A percentile compares a stretch with the other conserved stretches of the same genome.
Evolutionary conservation across 2,329 filamentous ascomycete species (phyloP).

Genomic region (Pseudocercospora vitis): DNA sequence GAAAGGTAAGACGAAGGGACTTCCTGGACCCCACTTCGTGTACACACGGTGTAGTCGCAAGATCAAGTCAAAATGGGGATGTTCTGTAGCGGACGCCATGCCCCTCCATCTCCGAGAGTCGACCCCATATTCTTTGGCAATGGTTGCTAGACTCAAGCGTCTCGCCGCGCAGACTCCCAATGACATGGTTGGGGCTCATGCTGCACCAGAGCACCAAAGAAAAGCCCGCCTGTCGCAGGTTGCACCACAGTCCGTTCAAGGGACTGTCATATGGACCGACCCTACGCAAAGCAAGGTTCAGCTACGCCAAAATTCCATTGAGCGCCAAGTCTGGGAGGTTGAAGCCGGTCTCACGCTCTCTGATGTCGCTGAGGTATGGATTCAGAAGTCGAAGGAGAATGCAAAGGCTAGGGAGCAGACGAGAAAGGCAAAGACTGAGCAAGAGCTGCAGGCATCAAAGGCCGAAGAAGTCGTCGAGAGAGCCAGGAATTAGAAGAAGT

Average conservation of each 20-base stretch:
- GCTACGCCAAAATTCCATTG: not conserved
- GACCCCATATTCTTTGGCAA: conserved; percentile 17
- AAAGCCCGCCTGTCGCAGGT: not conserved
- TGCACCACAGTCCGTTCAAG: not conserved
- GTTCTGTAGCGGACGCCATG: not conserved
- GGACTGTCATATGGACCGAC: not conserved
- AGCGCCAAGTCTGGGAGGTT: not conserved
- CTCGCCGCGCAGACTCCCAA: not conserved
- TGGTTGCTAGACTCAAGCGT: not conserved
- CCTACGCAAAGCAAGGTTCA: not conserved
- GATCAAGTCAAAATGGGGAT: conserved; percentile 8
- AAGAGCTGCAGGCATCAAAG: not conserved
- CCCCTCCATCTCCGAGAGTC: conserved; percentile 7
- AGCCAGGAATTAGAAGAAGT: not conserved
- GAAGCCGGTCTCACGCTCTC: not conserved
- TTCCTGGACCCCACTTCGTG: not conserved
- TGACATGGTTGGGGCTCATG: not conserved
- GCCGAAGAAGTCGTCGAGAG: not conserved
- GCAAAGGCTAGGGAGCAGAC: not conserved
- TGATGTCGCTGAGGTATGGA: not conserved
- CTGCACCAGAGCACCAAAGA: not conserved
- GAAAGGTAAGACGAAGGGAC: not conserved
- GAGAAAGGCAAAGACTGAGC: no score
- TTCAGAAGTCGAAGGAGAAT: not conserved
- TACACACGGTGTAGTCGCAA: not conserved